Base-by-base conservation (phyloP, 2,329 filamentous ascomycete genomes). In the Fusarium illudens region DNA sequence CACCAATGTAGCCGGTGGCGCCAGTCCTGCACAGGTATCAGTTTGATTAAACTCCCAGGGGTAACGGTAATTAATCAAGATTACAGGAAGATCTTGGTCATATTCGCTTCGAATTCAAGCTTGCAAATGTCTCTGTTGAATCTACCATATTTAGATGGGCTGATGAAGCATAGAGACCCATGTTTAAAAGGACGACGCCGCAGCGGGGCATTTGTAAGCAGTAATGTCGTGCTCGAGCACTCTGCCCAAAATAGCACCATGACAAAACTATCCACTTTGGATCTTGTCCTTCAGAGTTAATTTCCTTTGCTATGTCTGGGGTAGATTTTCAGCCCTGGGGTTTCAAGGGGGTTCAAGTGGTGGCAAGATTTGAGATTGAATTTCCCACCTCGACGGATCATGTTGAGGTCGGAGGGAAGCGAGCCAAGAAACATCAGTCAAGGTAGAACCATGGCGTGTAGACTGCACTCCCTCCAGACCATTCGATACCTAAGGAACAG, bases 1-100 rank as follows among this genome's bases (percentile, higher is more conserved):
- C 85, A 39, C 84, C 85, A 36, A 87, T 79, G 67, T 84, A 87
- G 60, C 85, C 84, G 52, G 82, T 75, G 11, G 78, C 82, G 32
- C 82, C 82, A 10, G 81, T 84, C 22, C 83, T 84, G 19, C 1
- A 2, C 4, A 19, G 33, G 20, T 29, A 29, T 34, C n/a, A 36
- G 32, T 22, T 9, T 11, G 46, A n/a, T 50, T 32, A 32, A 33
- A 34, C 8, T 12, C 46, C 3, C 25, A 19, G 29, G 13, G 19
- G 46, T 15, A 15, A 15, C 33, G n/a, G 27, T 3, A 30, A 17
- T n/a, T 11, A 17, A 6, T 20, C 6, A 32, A 15, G 19, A 20
- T 34, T 50, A 50, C 46, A 50, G 19, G 19, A 50, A 34, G 46
- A 50, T 50, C 46, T 50, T 50, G 19, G 46, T 50, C 46, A 50